Evolutionary conservation across 176 grass and related monocot species (phyloP).

Genomic region (Hordeum marinum): DNA sequence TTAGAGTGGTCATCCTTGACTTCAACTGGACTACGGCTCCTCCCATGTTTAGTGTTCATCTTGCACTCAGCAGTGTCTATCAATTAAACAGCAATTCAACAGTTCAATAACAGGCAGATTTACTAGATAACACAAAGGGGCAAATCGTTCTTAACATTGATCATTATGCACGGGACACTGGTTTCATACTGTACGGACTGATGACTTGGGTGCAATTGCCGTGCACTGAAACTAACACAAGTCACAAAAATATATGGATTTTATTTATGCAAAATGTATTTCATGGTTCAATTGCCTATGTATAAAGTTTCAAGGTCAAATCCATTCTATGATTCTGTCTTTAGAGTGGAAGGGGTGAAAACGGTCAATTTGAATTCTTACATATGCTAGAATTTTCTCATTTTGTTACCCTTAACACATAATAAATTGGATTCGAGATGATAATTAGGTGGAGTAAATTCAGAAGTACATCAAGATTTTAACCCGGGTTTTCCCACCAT

Average conservation of each 20-base stretch:
- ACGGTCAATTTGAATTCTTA: background rate
- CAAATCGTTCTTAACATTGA: background rate
- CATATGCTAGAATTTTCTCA: background rate
- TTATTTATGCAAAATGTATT: background rate
- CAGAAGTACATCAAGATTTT: background rate
- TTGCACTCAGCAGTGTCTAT: slow-evolving; percentile 18
- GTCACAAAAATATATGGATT: background rate
- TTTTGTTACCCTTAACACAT: background rate
- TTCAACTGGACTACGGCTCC: slow-evolving; percentile 53
- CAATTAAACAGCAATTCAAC: slow-evolving; percentile 16
- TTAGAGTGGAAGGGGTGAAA: background rate
- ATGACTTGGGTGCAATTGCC: background rate
- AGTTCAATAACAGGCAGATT: background rate
- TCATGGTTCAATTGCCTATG: slow-evolving; percentile 1
- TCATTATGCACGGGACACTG: background rate
- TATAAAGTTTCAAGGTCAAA: background rate
- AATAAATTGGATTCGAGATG: background rate
- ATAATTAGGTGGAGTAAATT: background rate
- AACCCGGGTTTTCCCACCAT: background rate
- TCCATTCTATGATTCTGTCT: background rate
- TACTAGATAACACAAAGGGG: background rate
- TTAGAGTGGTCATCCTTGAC: slow-evolving; percentile 36
- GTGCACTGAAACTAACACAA: background rate
- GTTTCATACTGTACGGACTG: background rate
- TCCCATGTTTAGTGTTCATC: slow-evolving; percentile 40